A percentile compares a stretch with the other conserved stretches of the same genome.
phyloP scores from a whole-genome alignment of 1,284 basidiomycete species.

The Puccinia novopanici region DNA sequence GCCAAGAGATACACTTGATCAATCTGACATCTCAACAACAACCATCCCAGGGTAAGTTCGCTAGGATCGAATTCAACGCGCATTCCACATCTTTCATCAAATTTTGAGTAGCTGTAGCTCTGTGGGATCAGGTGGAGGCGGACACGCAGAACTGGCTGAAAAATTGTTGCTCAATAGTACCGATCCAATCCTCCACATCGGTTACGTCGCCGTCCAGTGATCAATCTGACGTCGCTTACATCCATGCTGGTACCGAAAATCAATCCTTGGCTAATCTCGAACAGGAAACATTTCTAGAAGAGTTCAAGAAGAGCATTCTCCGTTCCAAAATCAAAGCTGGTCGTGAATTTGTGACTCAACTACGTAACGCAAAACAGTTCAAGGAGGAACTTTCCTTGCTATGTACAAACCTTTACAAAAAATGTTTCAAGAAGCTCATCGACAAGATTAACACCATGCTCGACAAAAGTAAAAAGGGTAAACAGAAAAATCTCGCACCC shows the following conservation, averaged over 20 bases:
- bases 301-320: slow-evolving; percentile 84
- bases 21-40: neutral
- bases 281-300: slow-evolving; percentile 75
- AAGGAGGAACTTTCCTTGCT: slow-evolving; percentile 87
- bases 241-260: slow-evolving; percentile 60
- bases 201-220: slow-evolving; percentile 85
- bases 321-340: slow-evolving; percentile 89
- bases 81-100: slow-evolving; percentile 98
- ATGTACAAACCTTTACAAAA: slow-evolving; percentile 96
- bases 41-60: slow-evolving; percentile 75
- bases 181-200: slow-evolving; percentile 84
- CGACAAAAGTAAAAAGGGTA: slow-evolving; percentile 74
- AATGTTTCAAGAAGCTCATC: slow-evolving; percentile 89
- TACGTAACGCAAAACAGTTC: too few relatives aligned
- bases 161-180: slow-evolving; percentile 72
- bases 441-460: slow-evolving; percentile 92
- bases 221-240: slow-evolving; percentile 81
- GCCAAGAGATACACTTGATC: neutral
- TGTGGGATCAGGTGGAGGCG: slow-evolving; percentile 55
- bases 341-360: slow-evolving; percentile 93
- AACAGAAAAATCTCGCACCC: slow-evolving; percentile 34
- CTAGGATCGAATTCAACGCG: slow-evolving; percentile 90
- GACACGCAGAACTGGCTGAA: slow-evolving; percentile 62
- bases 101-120: slow-evolving; percentile 62
- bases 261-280: slow-evolving; percentile 62